Evolutionary conservation across 805 yeast species (phyloP), one percentile per base, ranked within the genome.

Genomic region (Starmerella kuoi): DNA sequence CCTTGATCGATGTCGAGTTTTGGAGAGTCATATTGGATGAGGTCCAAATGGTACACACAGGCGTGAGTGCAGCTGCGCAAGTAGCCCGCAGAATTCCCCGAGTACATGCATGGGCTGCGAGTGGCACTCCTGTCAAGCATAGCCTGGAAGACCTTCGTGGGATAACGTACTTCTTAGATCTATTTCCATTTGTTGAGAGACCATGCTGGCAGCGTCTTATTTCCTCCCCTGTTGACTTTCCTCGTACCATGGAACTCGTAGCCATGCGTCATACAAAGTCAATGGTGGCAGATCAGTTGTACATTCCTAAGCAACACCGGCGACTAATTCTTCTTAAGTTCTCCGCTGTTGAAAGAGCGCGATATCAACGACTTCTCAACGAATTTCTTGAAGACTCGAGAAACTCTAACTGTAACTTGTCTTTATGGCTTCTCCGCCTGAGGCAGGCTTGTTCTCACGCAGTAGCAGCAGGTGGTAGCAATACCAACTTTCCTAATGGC

Each of bases 31-130:
- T 88, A 0, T 62, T 91, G 30, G 98, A 91, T 63, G 98, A 91
- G 59, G 97, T 84, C 1, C 98, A 91, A 61, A 82, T 87, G 87
- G 80, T 91, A 3, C 76, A 84, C 6, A 70, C 73, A 3, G 78
- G 78, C 19, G 68, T 75, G 3, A 73, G 88, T 0, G 73, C 81
- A 40, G 84, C 91, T 1, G 85, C 94, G 18, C 76, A 73, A 43
- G 82, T 86, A 43, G 85, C 95, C 0, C 67, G 81, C 2, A 63
- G 82, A 28, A 73, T 91, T 21, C 88, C 95, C 4, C 67, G 95
- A 40, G 72, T 75, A 35, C 96, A 91, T 61, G 76, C 95, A 0
- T 91, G 97, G 97, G 96, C 94, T 14, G 95, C 87, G 0, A 83
- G 95, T 1, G 98, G 98, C 5, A 91, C 98, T 0, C 94, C 96